phyloP scores from a whole-genome alignment of 2,329 filamentous ascomycete species.

The Fusarium sp. region DNA sequence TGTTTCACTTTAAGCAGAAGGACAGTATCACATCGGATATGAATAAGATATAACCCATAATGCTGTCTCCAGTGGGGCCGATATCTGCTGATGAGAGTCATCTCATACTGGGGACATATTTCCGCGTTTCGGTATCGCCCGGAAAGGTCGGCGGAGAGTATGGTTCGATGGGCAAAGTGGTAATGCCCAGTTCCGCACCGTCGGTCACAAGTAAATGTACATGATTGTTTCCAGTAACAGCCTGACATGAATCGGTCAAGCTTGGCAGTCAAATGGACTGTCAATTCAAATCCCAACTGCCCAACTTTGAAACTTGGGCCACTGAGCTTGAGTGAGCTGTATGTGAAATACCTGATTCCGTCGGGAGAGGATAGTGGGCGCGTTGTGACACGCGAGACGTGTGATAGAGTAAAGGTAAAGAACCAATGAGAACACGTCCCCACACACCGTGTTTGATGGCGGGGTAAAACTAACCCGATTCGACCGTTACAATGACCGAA shows the following conservation, averaged over 20 bases:
- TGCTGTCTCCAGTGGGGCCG: neutral
- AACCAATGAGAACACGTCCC: constrained; percentile 12
- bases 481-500: neutral
- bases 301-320: neutral
- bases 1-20: neutral
- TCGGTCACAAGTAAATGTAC: neutral
- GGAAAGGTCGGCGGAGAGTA: neutral
- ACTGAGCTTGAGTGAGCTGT: neutral
- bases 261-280: neutral
- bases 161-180: neutral
- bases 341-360: neutral
- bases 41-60: neutral
- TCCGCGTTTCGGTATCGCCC: neutral
- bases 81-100: neutral
- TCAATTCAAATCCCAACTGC: neutral
- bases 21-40: neutral
- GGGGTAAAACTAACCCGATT: neutral
- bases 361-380: neutral
- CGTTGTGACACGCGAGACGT: neutral
- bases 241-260: neutral
- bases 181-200: neutral
- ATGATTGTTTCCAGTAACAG: neutral
- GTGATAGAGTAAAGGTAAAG: neutral
- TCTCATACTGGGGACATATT: neutral
- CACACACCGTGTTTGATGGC: neutral